Evolutionary conservation across 202 grass and related monocot species (phyloP).

Genomic region (Tripidium arundinaceum): DNA sequence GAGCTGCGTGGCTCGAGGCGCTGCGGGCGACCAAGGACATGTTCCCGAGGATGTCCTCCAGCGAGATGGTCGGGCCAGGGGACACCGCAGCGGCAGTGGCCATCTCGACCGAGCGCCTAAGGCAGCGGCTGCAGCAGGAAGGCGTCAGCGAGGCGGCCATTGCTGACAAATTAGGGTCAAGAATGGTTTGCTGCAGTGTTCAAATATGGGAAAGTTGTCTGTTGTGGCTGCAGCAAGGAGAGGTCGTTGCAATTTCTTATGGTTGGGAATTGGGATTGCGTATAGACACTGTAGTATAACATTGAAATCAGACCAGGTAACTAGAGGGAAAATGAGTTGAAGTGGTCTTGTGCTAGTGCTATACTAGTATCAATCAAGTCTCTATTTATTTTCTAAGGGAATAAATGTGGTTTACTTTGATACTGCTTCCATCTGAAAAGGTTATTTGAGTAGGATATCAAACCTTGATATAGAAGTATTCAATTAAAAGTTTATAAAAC

Average conservation of each 20-base stretch:
- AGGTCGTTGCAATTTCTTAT: neutral
- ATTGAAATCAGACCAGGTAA: neutral
- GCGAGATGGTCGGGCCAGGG: constrained; percentile 62
- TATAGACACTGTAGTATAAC: neutral
- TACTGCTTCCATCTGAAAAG: neutral
- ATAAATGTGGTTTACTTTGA: neutral
- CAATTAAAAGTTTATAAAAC: neutral
- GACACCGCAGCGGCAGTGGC: constrained; percentile 43
- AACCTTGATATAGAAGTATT: neutral
- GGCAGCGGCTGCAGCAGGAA: constrained; percentile 69
- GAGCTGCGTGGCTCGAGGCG: constrained; percentile 69
- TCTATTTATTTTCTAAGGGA: neutral
- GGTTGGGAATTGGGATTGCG: neutral
- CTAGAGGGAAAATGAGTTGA: neutral
- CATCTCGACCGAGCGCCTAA: constrained; percentile 61
- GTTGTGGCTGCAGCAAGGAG: neutral
- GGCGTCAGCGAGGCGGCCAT: constrained; percentile 62
- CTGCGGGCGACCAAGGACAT: constrained; percentile 88
- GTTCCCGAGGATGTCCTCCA: constrained; percentile 93
- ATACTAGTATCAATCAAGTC: neutral
- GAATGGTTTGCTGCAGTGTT: neutral
- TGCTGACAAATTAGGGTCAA: neutral
- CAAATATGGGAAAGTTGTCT: neutral
- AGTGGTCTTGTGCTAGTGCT: neutral
- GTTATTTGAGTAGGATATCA: neutral